Evolutionary conservation across 2,329 filamentous ascomycete species (phyloP).

Genomic region (Botrytis hyacinthi): DNA sequence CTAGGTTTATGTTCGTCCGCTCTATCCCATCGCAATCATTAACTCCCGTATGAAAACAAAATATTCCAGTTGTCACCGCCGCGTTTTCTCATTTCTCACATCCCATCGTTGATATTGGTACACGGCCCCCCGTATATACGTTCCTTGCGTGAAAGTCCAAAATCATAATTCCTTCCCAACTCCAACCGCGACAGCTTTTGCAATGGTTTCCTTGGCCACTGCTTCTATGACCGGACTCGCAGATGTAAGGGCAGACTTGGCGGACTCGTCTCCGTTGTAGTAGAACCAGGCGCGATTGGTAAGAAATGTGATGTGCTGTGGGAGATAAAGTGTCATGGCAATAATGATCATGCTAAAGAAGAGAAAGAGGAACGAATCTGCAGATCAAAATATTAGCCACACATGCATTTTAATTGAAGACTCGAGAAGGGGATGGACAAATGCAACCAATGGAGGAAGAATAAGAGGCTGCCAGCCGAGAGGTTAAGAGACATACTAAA

Average conservation of each 20-base stretch:
- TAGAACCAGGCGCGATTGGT: slow-evolving; percentile 91
- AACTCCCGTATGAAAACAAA: slow-evolving; percentile 12
- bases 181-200: slow-evolving; percentile 24
- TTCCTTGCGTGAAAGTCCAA: background rate
- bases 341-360: slow-evolving; percentile 83
- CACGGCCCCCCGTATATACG: slow-evolving; percentile 4
- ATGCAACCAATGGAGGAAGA: background rate
- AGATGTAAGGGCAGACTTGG: slow-evolving; percentile 29
- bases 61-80: background rate
- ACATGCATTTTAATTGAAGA: background rate
- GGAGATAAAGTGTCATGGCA: slow-evolving; percentile 87
- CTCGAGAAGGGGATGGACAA: background rate
- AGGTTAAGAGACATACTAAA: slow-evolving; percentile 67
- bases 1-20: background rate
- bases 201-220: slow-evolving; percentile 33
- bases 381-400: slow-evolving; percentile 19
- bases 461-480: background rate
- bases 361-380: slow-evolving; percentile 90
- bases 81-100: background rate
- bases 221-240: slow-evolving; percentile 29
- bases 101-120: slow-evolving; percentile 16
- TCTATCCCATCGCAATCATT: slow-evolving; percentile 12
- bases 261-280: slow-evolving; percentile 74
- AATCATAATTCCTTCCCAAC: slow-evolving; percentile 34
- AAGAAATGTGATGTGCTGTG: slow-evolving; percentile 82